A percentile compares a stretch with the other conserved stretches of the same genome.
phyloP scores from a whole-genome alignment of 768 basidiomycete species.

The Lactarius quietus region DNA sequence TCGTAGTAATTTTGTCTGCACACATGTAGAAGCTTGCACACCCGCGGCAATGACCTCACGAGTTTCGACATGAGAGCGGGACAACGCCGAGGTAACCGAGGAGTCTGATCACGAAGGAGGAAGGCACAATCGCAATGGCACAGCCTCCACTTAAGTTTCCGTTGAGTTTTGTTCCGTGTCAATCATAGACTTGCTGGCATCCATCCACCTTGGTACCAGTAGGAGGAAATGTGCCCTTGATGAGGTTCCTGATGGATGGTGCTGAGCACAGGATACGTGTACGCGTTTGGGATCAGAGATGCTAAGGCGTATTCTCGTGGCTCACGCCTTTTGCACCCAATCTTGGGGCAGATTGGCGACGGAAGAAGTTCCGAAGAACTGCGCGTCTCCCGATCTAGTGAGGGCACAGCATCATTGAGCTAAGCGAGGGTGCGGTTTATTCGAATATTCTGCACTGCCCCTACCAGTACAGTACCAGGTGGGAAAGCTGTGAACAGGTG shows the following conservation, averaged over 20 bases:
- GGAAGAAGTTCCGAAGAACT: neutral
- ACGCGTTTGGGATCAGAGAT: constrained; percentile 4
- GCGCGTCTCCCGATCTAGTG: neutral
- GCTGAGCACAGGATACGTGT: neutral
- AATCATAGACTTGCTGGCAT: neutral
- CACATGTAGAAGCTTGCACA: too few species aligned
- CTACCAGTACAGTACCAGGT: too few species aligned
- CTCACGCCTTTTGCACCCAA: neutral
- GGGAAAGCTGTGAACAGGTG: constrained; percentile 1
- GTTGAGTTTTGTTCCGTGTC: neutral
- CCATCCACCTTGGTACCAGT: neutral
- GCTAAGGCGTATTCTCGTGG: neutral
- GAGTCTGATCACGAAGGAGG: too few species aligned
- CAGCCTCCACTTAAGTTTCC: too few species aligned
- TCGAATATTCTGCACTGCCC: constrained; percentile 4
- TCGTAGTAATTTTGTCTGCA: too few species aligned
- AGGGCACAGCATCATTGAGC: neutral
- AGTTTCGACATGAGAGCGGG: too few species aligned
- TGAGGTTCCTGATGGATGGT: constrained; percentile 1
- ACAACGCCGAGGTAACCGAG: too few species aligned
- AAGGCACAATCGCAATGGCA: too few species aligned
- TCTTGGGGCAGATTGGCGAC: neutral
- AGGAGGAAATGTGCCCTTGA: neutral
- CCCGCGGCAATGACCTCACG: too few species aligned
- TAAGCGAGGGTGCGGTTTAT: neutral